Base-by-base conservation (phyloP, 768 basidiomycete genomes). In the Phanerochaete carnosa region DNA sequence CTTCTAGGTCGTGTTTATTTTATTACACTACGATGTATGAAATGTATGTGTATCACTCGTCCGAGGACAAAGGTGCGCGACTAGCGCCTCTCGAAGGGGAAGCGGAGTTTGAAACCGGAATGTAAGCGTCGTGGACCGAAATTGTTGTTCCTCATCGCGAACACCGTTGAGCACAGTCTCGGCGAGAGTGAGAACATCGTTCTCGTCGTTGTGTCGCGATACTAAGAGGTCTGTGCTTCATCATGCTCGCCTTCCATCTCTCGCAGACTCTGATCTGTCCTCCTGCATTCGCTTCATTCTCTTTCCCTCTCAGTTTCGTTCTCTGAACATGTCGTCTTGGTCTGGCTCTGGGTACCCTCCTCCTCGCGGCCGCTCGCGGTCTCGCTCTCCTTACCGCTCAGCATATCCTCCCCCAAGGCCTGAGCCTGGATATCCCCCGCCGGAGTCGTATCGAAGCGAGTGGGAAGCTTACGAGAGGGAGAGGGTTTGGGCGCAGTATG, bases 141-240 rank as follows among this genome's bases (percentile, higher is more conserved):
- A 54, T 67, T 58, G 56, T 64, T 64, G 66, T 73, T 79, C 79
- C 55, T 62, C 78, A 86, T 86, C 85, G 86, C 87, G 84, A 85
- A 81, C 83, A 84, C 78, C 76, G 62, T 66, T 69, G 72, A 73
- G 69, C 70, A 64, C 65, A 37, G 68, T 68, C 74, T 74, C 71
- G 74, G 60, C 72, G 70, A 74, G 71, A 73, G 74, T 71, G 71
- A 65, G 60, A 69, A 69, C 72, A 53, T 53, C 67, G 72, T 72
- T 69, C 66, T 68, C 68, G 68, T 68, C 66, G 62, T 69, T 52
- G 78, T 79, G 75, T 77, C 76, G 79, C 77, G 77, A 74, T 75
- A 79, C 67, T 81, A 86, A 88, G 89, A 93, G 90, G 90, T 93
- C 90, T 90, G 90, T 93, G 83, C 87, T 87, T 68, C 86, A 83